Evolutionary conservation across 2,329 filamentous ascomycete species (phyloP).

Genomic region (Xenoacremonium recifei): DNA sequence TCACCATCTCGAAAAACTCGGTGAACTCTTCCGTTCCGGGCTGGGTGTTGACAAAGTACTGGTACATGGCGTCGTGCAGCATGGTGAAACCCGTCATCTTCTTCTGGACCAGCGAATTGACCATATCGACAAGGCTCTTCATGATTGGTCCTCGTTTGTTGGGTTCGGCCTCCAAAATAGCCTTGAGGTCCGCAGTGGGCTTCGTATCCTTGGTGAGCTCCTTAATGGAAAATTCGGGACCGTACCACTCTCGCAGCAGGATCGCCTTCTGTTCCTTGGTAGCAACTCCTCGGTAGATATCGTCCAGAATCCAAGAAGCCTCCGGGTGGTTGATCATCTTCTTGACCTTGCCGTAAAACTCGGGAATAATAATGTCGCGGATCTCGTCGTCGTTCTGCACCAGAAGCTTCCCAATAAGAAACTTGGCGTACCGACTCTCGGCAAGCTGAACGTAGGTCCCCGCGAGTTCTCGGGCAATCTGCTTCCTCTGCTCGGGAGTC

Average conservation of each 20-base stretch:
- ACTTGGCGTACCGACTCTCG: conserved; percentile 96
- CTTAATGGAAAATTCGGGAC: conserved; percentile 85
- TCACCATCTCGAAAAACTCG: conserved; percentile 87
- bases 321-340: conserved; percentile 95
- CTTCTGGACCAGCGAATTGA: conserved; percentile 93
- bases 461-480: conserved; percentile 83
- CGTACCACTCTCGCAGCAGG: conserved; percentile 93
- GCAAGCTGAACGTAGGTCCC: conserved; percentile 82
- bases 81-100: conserved; percentile 96
- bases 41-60: conserved; percentile 84
- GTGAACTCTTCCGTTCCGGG: conserved; percentile 76
- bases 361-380: conserved; percentile 82
- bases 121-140: conserved; percentile 79
- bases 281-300: conserved; percentile 88
- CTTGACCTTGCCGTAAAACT: conserved; percentile 93
- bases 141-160: conserved; percentile 88
- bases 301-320: conserved; percentile 95
- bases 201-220: conserved; percentile 55
- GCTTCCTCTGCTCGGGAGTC: conserved; percentile 76
- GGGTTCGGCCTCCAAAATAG: conserved; percentile 73
- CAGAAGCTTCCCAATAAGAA: conserved; percentile 91
- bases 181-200: conserved; percentile 65
- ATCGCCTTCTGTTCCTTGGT: conserved; percentile 82
- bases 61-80: conserved; percentile 96
- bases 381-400: conserved; percentile 89